A percentile compares a stretch with the other conserved stretches of the same genome.
These are phyloP conservation scores for Bruguiera hainesii DNA, from an alignment of 441 rosid genomes.

Conservation along the genomic window DNA sequence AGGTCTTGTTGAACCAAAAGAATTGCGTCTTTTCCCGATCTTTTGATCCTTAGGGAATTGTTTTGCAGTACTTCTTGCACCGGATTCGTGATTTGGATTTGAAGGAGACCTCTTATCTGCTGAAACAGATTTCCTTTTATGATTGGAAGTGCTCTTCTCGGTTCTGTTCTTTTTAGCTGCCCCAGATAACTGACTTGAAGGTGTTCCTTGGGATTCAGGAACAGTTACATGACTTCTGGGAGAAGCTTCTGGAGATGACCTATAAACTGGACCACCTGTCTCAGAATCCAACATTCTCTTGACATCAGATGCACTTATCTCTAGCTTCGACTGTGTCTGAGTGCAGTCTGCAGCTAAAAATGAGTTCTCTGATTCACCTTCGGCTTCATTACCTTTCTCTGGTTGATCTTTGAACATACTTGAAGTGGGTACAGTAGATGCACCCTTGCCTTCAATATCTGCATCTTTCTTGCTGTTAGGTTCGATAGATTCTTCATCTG, in stretches of 20 bases:
- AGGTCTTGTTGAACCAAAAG: conserved; percentile 50
- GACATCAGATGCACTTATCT: conserved; percentile 36
- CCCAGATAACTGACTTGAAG: conserved; percentile 71
- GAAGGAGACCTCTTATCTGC: conserved; percentile 60
- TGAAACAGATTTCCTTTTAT: conserved; percentile 52
- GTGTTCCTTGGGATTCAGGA: conserved; percentile 82
- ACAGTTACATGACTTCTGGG: conserved; percentile 61
- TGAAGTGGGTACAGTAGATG: conserved; percentile 24
- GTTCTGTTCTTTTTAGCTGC: conserved; percentile 45
- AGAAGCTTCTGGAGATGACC: conserved; percentile 54
- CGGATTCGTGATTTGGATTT: conserved; percentile 49
- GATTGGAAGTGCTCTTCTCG: conserved; percentile 47
- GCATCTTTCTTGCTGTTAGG: conserved; percentile 25
- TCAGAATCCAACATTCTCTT: conserved; percentile 33
- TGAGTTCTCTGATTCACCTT: conserved; percentile 34
- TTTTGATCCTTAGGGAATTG: conserved; percentile 56
- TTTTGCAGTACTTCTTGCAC: conserved; percentile 45
- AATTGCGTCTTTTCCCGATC: conserved; percentile 59
- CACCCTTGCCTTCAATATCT: conserved; percentile 38
- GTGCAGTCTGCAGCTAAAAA: conserved; percentile 27
- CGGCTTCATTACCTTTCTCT: conserved; percentile 31
- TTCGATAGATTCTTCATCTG: conserved; percentile 33
- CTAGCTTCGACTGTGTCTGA: conserved; percentile 32
- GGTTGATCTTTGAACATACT: conserved; percentile 29
- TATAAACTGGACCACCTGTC: conserved; percentile 38